phyloP scores from a whole-genome alignment of 352 stramenopile species.

The Paralagenidium karlingii region DNA sequence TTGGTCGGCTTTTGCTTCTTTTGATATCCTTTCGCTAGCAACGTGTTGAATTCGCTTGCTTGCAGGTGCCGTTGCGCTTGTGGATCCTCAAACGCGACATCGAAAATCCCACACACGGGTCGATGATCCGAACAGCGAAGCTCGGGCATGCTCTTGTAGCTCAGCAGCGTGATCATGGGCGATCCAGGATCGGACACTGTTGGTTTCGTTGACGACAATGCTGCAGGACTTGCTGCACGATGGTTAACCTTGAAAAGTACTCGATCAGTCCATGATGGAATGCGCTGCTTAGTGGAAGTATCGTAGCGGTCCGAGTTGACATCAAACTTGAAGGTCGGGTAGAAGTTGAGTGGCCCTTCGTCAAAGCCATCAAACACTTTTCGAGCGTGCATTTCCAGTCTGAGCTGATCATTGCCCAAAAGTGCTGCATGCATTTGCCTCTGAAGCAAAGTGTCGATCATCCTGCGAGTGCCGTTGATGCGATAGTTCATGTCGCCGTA shows the following conservation, averaged over 20 bases:
- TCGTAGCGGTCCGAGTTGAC: slow-evolving; percentile 87
- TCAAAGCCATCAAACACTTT: slow-evolving; percentile 82
- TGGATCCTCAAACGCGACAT: too few relatives aligned
- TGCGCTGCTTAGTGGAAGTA: slow-evolving; percentile 88
- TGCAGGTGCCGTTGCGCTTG: too few relatives aligned
- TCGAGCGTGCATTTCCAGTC: slow-evolving; percentile 59
- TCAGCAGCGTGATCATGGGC: neutral
- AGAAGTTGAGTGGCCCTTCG: slow-evolving; percentile 87
- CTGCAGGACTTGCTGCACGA: neutral
- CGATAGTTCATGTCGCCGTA: slow-evolving; percentile 92
- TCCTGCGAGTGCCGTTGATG: slow-evolving; percentile 83
- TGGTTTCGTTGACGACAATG: neutral
- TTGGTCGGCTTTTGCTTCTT: too few relatives aligned
- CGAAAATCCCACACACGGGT: slow-evolving; percentile 48
- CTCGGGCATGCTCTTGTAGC: slow-evolving; percentile 49
- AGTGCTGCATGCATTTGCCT: slow-evolving; percentile 68
- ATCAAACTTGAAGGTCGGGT: slow-evolving; percentile 95
- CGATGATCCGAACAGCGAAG: slow-evolving; percentile 69
- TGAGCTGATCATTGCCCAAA: slow-evolving; percentile 87
- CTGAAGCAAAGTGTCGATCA: slow-evolving; percentile 69
- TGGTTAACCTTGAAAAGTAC: slow-evolving; percentile 68
- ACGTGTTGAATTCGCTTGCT: too few relatives aligned
- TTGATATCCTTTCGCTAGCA: too few relatives aligned
- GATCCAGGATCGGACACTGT: neutral
- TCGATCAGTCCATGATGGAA: slow-evolving; percentile 94